These are phyloP conservation scores for Dendrobium huoshanense DNA, from an alignment of 106 monocot species.

Conservation along the genomic window DNA sequence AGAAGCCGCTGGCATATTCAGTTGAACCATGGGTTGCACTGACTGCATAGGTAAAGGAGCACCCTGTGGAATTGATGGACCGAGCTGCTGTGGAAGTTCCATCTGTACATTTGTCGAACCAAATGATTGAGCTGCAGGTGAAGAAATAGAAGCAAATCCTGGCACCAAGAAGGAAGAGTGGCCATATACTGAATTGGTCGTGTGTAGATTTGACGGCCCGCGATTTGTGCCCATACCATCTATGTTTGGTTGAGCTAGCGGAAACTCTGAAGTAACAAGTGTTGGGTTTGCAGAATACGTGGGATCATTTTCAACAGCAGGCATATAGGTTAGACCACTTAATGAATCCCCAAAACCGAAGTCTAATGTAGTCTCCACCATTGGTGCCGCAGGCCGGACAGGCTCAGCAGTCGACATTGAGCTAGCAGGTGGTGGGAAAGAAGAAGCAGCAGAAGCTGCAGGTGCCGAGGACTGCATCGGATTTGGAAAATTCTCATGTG, in stretches of 20 bases:
- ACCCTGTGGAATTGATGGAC: slow-evolving; percentile 18
- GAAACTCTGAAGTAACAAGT: slow-evolving; percentile 6
- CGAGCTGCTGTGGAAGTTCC: slow-evolving; percentile 27
- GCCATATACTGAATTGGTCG: not conserved
- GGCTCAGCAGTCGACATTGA: slow-evolving; percentile 13
- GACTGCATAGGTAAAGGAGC: slow-evolving; percentile 15
- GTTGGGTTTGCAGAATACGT: slow-evolving; percentile 15
- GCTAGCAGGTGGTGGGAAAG: slow-evolving; percentile 22
- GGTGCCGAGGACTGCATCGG: slow-evolving; percentile 21
- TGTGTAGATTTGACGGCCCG: not conserved
- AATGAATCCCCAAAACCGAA: slow-evolving; percentile 67
- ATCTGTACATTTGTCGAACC: slow-evolving; percentile 13
- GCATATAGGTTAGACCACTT: slow-evolving; percentile 29
- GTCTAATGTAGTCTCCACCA: slow-evolving; percentile 19
- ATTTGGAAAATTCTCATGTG: slow-evolving; percentile 29
- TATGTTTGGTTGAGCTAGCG: slow-evolving; percentile 10
- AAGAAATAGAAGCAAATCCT: slow-evolving; percentile 2
- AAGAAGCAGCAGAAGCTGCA: not conserved
- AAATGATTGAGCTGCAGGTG: slow-evolving; percentile 18
- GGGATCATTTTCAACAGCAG: slow-evolving; percentile 20
- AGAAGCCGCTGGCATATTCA: not conserved
- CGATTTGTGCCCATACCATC: slow-evolving; percentile 8
- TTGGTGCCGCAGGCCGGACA: slow-evolving; percentile 2
- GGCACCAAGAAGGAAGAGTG: slow-evolving; percentile 2
- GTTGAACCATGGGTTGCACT: slow-evolving; percentile 15